A percentile compares a stretch with the other conserved stretches of the same genome.
phyloP scores from a whole-genome alignment of 75 land plant genomes.

The Selaginella moellendorffii region DNA sequence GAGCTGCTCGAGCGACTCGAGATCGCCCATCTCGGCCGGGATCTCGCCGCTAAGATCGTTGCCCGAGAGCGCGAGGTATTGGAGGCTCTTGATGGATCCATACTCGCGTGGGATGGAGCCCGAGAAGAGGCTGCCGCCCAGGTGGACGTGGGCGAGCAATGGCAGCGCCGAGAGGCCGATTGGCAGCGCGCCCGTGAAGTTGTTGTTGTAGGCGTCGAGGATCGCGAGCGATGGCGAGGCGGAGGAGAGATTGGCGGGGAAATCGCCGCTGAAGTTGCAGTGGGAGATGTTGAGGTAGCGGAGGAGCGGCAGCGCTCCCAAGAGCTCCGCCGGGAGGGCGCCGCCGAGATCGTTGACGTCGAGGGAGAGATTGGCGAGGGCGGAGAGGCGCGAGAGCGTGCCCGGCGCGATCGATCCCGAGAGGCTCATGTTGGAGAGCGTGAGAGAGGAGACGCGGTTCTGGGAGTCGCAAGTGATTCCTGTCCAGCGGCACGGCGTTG shows the following conservation, averaged over 20 bases:
- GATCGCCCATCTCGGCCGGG: conserved; percentile 38
- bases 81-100: conserved; percentile 30
- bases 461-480: not conserved
- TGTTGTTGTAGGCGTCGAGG: conserved; percentile 21
- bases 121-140: conserved; percentile 22
- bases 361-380: conserved; percentile 34
- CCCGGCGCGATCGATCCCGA: conserved; percentile 28
- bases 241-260: conserved; percentile 7
- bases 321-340: conserved; percentile 3
- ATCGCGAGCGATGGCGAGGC: conserved; percentile 21
- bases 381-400: conserved; percentile 32
- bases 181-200: conserved; percentile 20
- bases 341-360: conserved; percentile 1
- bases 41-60: conserved; percentile 44
- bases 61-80: conserved; percentile 21
- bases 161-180: conserved; percentile 57
- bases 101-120: conserved; percentile 43
- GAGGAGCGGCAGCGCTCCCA: not conserved
- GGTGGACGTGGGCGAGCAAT: conserved; percentile 11
- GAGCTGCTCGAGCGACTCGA: conserved; percentile 31
- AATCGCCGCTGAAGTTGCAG: not conserved
- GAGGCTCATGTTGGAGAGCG: conserved; percentile 43
- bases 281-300: conserved; percentile 5
- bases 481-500: not conserved
- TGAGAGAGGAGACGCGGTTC: not conserved